Evolutionary conservation across 2,329 filamentous ascomycete species (phyloP), one percentile per base, ranked within the genome.

Genomic region (Fusarium domesticum): DNA sequence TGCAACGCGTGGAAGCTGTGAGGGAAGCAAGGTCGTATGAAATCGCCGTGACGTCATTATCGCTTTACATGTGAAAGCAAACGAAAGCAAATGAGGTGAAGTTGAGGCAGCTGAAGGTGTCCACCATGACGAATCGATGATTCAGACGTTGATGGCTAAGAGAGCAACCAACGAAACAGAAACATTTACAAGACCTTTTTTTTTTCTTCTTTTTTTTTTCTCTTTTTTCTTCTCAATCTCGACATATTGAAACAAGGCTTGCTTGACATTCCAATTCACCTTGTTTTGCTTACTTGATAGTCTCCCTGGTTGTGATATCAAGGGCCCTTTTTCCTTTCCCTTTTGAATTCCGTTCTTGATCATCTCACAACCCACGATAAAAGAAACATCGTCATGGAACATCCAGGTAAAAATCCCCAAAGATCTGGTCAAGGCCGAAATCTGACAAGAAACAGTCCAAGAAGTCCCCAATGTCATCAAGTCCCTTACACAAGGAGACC

Each of bases 391-490:
- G 14, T 8, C 10, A 59, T 59, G 56, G 71, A 74, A 51, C 61
- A 71, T 43, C 71, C 71, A 63, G 70, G 71, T 73, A 64, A 47
- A 55, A 23, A 18, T 10, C 3, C 2, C 7, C 4, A 3, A 34
- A 12, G 12, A 2, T 18, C n/a, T 32, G n/a, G 18, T 7, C 28
- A 7, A 3, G 7, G 4, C 8, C 3, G 3, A 15, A 4, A 18
- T 18, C 47, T 47, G 2, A 53, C 16, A 17, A n/a, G 4, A 0
- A 28, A 12, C 57, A 73, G 74, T 72, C 40, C 68, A 65, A 41
- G 84, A 95, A 50, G 85, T 92, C 54, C 61, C 73, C 17, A 64
- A 66, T 10, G 73, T 95, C 41, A 87, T 95, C 64, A 76, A 76
- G 46, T 71, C 77, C 28, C 77, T 95, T 45, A 84, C 81, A 32